Conservation (phyloP, 208 protist species). For the Leishmania major region DNA sequence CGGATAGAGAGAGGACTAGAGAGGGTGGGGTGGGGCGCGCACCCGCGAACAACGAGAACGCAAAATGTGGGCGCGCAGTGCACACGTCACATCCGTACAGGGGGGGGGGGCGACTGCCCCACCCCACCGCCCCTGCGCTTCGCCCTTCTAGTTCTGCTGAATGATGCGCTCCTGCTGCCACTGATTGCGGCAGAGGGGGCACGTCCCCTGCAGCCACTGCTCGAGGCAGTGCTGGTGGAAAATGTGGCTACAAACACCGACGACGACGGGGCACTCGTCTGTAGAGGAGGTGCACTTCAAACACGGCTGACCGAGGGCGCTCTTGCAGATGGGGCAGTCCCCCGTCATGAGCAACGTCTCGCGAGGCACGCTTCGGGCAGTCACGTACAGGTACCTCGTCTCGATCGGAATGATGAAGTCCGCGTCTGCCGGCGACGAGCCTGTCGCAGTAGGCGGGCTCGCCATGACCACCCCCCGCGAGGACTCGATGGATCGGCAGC, state of each 20-base stretch:
- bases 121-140: not conserved
- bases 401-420: conserved; percentile 38
- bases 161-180: conserved; percentile 24
- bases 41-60: not conserved
- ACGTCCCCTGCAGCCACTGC: conserved; percentile 39
- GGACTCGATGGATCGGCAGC: not conserved
- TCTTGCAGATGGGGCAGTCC: conserved; percentile 37
- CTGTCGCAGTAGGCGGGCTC: not conserved
- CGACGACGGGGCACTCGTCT: conserved; percentile 33
- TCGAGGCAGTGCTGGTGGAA: conserved; percentile 58
- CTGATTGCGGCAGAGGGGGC: conserved; percentile 22
- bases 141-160: not conserved
- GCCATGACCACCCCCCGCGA: not conserved
- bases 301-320: conserved; percentile 21
- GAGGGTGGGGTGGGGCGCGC: not conserved
- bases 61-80: not conserved
- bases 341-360: conserved; percentile 30
- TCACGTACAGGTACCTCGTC: conserved; percentile 37
- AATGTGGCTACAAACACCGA: conserved; percentile 47
- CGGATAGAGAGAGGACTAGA: not conserved
- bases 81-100: not conserved
- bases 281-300: conserved; percentile 27
- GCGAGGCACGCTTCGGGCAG: conserved; percentile 21
- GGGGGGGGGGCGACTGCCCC: no score
- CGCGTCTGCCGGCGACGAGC: not conserved